These are phyloP conservation scores for Neurospora crassa DNA, from an alignment of 2,329 filamentous ascomycete genomes.

Conservation along the genomic window DNA sequence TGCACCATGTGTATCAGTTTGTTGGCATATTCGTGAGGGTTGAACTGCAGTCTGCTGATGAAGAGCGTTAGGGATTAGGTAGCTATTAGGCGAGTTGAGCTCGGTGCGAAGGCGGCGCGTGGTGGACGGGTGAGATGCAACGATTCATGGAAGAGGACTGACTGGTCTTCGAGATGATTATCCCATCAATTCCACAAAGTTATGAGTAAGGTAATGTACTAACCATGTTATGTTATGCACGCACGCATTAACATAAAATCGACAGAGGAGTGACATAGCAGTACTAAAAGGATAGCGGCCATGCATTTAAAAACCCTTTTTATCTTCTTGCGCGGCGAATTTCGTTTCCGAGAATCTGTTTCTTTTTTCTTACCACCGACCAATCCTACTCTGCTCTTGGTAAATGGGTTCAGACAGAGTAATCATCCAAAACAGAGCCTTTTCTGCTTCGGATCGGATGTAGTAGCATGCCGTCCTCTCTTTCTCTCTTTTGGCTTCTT, in stretches of 20 bases:
- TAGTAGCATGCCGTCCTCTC: constrained; percentile 23
- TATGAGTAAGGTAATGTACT: neutral
- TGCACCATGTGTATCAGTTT: neutral
- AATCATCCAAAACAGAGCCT: constrained; percentile 42
- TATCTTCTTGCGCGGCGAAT: neutral
- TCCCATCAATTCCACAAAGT: neutral
- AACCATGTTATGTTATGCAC: neutral
- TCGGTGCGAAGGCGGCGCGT: neutral
- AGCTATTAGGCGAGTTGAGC: neutral
- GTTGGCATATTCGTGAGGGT: neutral
- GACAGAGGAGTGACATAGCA: neutral
- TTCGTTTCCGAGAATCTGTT: neutral
- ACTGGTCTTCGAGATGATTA: neutral
- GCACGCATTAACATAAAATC: neutral
- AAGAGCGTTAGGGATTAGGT: neutral
- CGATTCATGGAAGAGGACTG: neutral
- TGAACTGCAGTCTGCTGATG: neutral
- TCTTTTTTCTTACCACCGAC: neutral
- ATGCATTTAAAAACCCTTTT: neutral
- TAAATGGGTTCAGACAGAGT: neutral
- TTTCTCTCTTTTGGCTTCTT: constrained; percentile 32
- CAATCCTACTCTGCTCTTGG: neutral
- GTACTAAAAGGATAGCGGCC: neutral
- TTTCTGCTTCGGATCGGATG: constrained; percentile 37
- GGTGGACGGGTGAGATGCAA: neutral